phyloP scores from a whole-genome alignment of 257 asterid species.

The Jacaranda mimosifolia region DNA sequence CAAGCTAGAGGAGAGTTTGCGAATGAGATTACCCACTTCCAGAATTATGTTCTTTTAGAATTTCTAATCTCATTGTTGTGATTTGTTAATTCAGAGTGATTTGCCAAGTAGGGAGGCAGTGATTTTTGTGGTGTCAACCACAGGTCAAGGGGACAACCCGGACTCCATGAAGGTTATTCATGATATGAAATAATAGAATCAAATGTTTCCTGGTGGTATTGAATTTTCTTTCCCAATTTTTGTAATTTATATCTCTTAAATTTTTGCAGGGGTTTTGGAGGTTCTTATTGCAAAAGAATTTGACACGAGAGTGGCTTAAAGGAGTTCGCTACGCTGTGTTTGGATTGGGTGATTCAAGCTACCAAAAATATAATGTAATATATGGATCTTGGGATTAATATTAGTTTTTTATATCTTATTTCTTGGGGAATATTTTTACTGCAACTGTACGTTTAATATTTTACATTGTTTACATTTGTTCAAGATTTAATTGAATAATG shows the following conservation, averaged over 20 bases:
- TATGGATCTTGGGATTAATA: constrained; percentile 30
- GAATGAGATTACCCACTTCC: not conserved
- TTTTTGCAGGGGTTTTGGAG: constrained; percentile 86
- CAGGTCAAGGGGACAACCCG: constrained; percentile 97
- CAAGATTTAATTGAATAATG: not conserved
- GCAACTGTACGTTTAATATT: not conserved
- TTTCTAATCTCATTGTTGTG: constrained; percentile 12
- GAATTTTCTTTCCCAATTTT: constrained; percentile 8
- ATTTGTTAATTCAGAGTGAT: constrained; percentile 53
- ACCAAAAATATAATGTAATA: constrained; percentile 94
- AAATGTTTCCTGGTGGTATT: constrained; percentile 25
- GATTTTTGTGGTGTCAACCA: constrained; percentile 91
- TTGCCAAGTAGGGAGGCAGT: constrained; percentile 63
- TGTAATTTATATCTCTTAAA: constrained; percentile 6
- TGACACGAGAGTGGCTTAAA: constrained; percentile 78
- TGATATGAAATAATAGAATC: not conserved
- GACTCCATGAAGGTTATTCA: constrained; percentile 85
- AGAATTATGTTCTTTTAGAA: not conserved
- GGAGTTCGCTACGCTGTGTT: constrained; percentile 90
- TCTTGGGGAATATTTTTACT: not conserved
- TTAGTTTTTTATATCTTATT: not conserved
- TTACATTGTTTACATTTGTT: not conserved
- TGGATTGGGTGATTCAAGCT: constrained; percentile 98
- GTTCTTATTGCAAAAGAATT: constrained; percentile 82
- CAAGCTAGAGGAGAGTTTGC: not conserved